Conservation (phyloP, 2,329 filamentous ascomycete genomes). For the Aspergillus novofumigatus region DNA sequence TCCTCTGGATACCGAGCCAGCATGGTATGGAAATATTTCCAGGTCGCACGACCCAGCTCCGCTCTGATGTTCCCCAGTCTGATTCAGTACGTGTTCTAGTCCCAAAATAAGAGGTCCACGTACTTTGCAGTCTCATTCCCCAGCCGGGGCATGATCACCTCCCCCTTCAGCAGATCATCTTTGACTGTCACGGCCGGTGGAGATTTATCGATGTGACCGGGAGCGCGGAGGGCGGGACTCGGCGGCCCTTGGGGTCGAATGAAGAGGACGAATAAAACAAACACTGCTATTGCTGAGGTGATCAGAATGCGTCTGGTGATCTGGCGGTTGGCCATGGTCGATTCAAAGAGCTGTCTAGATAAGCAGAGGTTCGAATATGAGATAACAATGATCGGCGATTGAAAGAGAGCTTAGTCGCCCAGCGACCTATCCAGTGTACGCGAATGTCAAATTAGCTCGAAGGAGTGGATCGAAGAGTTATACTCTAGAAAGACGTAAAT, state of each 20-base stretch:
- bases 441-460: neutral
- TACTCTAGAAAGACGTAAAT: neutral
- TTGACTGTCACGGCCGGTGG: conserved; percentile 21
- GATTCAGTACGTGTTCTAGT: conserved; percentile 4
- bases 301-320: conserved; percentile 35
- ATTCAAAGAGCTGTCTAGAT: neutral
- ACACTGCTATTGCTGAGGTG: conserved; percentile 28
- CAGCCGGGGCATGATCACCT: conserved; percentile 44
- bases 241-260: conserved; percentile 34
- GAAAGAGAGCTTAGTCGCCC: neutral
- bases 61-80: conserved; percentile 40
- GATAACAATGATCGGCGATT: neutral
- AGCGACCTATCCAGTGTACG: neutral
- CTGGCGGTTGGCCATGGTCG: conserved; percentile 34
- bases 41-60: conserved; percentile 61
- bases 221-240: conserved; percentile 37
- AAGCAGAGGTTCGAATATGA: neutral
- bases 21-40: conserved; percentile 64
- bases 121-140: conserved; percentile 49
- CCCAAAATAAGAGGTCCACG: conserved; percentile 3
- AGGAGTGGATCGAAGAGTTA: neutral
- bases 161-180: conserved; percentile 40
- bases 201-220: conserved; percentile 36
- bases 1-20: conserved; percentile 63
- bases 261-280: conserved; percentile 36